A percentile compares a stretch with the other conserved stretches of the same genome.
Evolutionary conservation across 1,284 basidiomycete genomes (phyloP).

Genomic region (Rhodotorula sp.): DNA sequence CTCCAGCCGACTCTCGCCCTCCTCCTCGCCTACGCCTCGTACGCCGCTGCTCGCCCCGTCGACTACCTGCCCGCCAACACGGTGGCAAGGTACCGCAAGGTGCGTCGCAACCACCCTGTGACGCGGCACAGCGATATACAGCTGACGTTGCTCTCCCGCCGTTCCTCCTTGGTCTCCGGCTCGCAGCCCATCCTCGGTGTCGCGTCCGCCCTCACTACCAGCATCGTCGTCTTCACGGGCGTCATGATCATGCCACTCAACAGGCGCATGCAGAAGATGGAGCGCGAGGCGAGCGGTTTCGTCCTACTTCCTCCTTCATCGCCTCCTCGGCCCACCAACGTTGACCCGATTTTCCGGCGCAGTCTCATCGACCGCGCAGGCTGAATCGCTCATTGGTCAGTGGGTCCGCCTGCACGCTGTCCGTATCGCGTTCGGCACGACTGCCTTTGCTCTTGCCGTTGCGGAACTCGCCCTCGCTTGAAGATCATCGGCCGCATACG

Average conservation of each 20-base stretch:
- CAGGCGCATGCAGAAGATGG: not conserved
- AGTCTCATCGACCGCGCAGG: not conserved
- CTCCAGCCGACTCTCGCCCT: not conserved
- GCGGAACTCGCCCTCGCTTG: slow-evolving; percentile 1
- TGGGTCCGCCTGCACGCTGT: slow-evolving; percentile 1
- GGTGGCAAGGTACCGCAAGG: slow-evolving; percentile 13
- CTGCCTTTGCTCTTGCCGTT: not conserved
- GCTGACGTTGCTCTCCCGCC: too few species aligned
- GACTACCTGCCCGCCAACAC: slow-evolving; percentile 10
- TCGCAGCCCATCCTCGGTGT: slow-evolving; percentile 8
- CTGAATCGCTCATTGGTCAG: not conserved
- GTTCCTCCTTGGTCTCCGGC: not conserved
- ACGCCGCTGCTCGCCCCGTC: not conserved
- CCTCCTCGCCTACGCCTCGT: slow-evolving; percentile 7
- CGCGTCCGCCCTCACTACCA: not conserved
- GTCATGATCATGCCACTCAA: slow-evolving; percentile 12
- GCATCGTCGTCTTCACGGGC: slow-evolving; percentile 4
- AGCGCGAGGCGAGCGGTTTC: not conserved
- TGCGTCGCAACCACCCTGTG: not conserved
- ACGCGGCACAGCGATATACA: too few species aligned
- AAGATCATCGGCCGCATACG: not conserved
- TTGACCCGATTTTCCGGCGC: too few species aligned
- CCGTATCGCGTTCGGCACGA: not conserved
- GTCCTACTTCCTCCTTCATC: too few species aligned
- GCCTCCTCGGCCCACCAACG: too few species aligned